Conservation (phyloP, 2,329 filamentous ascomycete species). For the Teratosphaeria gauchensis region DNA sequence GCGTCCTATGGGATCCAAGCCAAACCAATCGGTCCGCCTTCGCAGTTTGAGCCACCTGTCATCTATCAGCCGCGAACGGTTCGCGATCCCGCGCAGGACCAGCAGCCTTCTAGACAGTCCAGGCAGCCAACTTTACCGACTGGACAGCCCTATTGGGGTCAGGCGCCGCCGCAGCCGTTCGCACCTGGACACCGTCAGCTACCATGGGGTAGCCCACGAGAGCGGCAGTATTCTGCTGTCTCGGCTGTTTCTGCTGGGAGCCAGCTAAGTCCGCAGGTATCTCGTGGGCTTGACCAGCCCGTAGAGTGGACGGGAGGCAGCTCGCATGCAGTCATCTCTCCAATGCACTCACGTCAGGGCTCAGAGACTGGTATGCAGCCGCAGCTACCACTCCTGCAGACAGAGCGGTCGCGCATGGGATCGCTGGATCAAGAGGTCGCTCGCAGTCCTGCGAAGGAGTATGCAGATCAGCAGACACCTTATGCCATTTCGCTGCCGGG, state of each 20-base stretch:
- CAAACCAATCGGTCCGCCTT: conserved; percentile 13
- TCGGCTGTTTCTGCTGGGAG: background rate
- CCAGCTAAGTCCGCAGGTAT: background rate
- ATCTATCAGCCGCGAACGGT: background rate
- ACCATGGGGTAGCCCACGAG: background rate
- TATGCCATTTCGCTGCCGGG: conserved; percentile 17
- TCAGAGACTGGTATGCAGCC: background rate
- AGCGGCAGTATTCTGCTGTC: background rate
- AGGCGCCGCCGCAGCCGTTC: background rate
- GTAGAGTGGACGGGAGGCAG: background rate
- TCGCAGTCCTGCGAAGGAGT: conserved; percentile 16
- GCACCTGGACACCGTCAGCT: background rate
- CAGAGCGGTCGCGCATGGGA: background rate
- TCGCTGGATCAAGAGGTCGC: conserved; percentile 7
- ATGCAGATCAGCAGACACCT: conserved; percentile 21
- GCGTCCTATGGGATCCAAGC: conserved; percentile 11
- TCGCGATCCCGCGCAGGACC: background rate
- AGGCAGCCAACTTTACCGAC: conserved; percentile 6
- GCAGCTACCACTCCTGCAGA: background rate
- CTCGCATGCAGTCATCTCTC: background rate
- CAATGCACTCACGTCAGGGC: background rate
- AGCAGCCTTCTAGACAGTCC: background rate
- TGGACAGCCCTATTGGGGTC: conserved; percentile 5
- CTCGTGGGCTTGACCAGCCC: background rate
- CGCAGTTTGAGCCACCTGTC: conserved; percentile 1